Evolutionary conservation across 345 rosid species (phyloP).

Genomic region (Hirschfeldia incana): DNA sequence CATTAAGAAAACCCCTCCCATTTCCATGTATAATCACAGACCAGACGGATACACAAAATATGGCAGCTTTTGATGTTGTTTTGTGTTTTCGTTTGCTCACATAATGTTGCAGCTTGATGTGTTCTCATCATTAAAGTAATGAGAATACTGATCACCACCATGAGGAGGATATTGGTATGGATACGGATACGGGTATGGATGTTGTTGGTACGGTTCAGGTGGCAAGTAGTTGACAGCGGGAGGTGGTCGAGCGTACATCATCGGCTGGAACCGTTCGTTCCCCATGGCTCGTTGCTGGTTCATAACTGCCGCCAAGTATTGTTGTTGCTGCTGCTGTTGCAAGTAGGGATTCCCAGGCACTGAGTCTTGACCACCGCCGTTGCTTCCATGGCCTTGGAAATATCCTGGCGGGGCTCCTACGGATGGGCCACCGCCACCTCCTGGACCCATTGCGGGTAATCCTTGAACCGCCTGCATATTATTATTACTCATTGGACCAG

Average conservation of each 20-base stretch:
- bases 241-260: conserved; percentile 90
- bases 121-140: conserved; percentile 84
- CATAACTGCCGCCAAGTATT: conserved; percentile 54
- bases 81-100: conserved; percentile 46
- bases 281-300: conserved; percentile 50
- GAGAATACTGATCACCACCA: conserved; percentile 45
- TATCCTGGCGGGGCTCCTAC: conserved; percentile 53
- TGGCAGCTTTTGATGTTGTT: conserved; percentile 22
- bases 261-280: conserved; percentile 82
- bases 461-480: conserved; percentile 73
- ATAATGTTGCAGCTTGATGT: conserved; percentile 86
- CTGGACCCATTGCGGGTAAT: conserved; percentile 62
- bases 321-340: conserved; percentile 61
- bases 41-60: conserved; percentile 36
- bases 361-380: conserved; percentile 61
- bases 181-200: conserved; percentile 44
- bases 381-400: conserved; percentile 61
- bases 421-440: conserved; percentile 38
- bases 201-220: conserved; percentile 49
- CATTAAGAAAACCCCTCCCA: conserved; percentile 39
- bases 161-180: conserved; percentile 33
- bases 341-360: conserved; percentile 75
- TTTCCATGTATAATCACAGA: conserved; percentile 56
- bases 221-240: conserved; percentile 86
- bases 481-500: conserved; percentile 39